Evolutionary conservation across 495 filamentous ascomycete genomes (phyloP), one percentile per base, ranked within the genome.

Genomic region (Cetradonia linearis): DNA sequence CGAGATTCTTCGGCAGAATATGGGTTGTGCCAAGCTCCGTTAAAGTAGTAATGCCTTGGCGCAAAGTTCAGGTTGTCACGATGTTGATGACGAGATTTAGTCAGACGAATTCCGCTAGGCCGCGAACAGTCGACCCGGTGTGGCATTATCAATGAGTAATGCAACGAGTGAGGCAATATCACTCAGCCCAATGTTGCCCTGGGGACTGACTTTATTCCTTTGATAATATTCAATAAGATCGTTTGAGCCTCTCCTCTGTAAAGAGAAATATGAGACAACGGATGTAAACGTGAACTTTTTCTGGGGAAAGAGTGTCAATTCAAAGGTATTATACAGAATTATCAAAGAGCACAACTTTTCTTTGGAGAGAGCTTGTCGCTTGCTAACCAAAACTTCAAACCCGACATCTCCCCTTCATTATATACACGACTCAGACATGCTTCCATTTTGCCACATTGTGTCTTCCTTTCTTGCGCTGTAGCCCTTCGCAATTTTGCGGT

Each of bases 11-110:
- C 55, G 20, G 60, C 55, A 33, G 44, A 46, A 40, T 63, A 56
- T 27, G 61, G 58, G 50, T 65, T 62, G 34, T 64, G 55, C 66
- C 66, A 68, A 4, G 61, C 40, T 2, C 63, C 64, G 62, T 66
- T 63, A 10, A 50, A 28, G 47, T 62, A 62, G 38, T 58, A 65
- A 46, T 60, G 53, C 30, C 54, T 54, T 42, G 60, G 53, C 30
- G 42, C 42, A 25, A 46, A 49, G 16, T 44, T 44, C 5, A 31
- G 44, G 28, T 53, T 53, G 49, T 57, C 40, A 25, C 27, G 33
- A n/a, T 20, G 23, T 36, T 27, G 34, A 47, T 59, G 47, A 42
- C 49, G 57, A 31, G 50, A 54, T 5, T 59, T 48, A 38, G 25
- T 48, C 16, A 33, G 57, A 46, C 57, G 57, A 34, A 61, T 61